These are phyloP conservation scores for Floccularia luteovirens DNA, from an alignment of 768 basidiomycete species.

Conservation along the genomic window DNA sequence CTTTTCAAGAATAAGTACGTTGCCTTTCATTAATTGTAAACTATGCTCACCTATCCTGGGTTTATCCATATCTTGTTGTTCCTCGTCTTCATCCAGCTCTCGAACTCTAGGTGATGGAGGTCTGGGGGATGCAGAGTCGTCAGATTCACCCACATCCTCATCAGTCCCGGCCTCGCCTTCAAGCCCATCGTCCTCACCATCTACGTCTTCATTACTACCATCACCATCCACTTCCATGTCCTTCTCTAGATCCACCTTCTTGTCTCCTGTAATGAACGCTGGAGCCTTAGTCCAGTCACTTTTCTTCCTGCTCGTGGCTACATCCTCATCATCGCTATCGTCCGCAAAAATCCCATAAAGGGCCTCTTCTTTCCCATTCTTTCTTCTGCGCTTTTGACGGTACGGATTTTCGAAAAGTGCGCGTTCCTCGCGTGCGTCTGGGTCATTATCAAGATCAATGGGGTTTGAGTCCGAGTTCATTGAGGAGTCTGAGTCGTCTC, in stretches of 20 bases:
- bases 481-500: slow-evolving; percentile 67
- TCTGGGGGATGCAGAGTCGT: slow-evolving; percentile 43
- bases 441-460: slow-evolving; percentile 39
- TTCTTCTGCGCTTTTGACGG: slow-evolving; percentile 58
- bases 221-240: slow-evolving; percentile 26
- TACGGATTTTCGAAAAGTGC: slow-evolving; percentile 75
- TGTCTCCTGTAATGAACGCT: slow-evolving; percentile 60
- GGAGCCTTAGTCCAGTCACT: slow-evolving; percentile 74
- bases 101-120: slow-evolving; percentile 50
- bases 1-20: slow-evolving; percentile 27
- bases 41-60: slow-evolving; percentile 40
- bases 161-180: slow-evolving; percentile 30
- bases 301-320: slow-evolving; percentile 25
- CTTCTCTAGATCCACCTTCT: slow-evolving; percentile 36
- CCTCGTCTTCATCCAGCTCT: slow-evolving; percentile 42
- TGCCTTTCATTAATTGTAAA: slow-evolving; percentile 15
- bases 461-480: slow-evolving; percentile 45
- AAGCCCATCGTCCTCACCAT: slow-evolving; percentile 22
- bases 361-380: slow-evolving; percentile 61
- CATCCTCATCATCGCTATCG: slow-evolving; percentile 42
- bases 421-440: slow-evolving; percentile 65
- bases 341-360: slow-evolving; percentile 73
- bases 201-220: slow-evolving; percentile 14
- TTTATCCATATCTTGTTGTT: slow-evolving; percentile 22
- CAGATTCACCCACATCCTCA: slow-evolving; percentile 30